Base-by-base conservation (phyloP, 805 yeast species). In the Komagataella pseudopastoris region DNA sequence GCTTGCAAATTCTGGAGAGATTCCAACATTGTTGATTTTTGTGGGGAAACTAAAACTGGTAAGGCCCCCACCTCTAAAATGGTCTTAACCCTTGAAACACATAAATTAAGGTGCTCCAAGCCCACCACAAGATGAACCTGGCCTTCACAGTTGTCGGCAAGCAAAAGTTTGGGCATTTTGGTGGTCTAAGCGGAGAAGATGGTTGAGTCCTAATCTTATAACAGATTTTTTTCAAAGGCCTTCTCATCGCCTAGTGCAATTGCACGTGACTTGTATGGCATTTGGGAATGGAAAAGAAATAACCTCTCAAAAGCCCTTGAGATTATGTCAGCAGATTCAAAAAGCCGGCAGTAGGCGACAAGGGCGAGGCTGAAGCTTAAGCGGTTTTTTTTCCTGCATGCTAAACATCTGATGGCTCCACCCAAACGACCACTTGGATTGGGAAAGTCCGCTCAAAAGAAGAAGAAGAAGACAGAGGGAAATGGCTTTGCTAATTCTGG, bases 351-450 rank as follows among this genome's bases (percentile, higher is more conserved):
- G 14, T 14, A 20, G 23, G 7, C n/a, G 23, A 46, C 8, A 6
- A n/a, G 6, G 12, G 46, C 46, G 46, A 44, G 46, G 22, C 18
- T 17, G 22, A 20, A 44, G 16, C 14, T 14, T 12, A 17, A 44
- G 43, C 52, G 22, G 30, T 50, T 48, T 49, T 56, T 51, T 58
- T 48, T 54, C 56, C 44, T 54, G 51, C 16, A 55, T 49, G 45
- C 53, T 52, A 16, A 16, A 44, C 20, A 23, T 6, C 39, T 30
- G 8, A 60, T 50, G 23, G 78, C 77, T 83, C 82, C 76, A 23
- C 60, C 63, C 30, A 83, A 83, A 58, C 75, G 89, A 69, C 80
- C 86, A 6, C 62, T 78, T 51, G 88, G 88, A 23, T 62, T 83
- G 51, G 85, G 85, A 3, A 78, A 77, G 54, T 72, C 80, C 48